Conservation (phyloP, 1,284 basidiomycete genomes). For the Cryptococcus neoformans region DNA sequence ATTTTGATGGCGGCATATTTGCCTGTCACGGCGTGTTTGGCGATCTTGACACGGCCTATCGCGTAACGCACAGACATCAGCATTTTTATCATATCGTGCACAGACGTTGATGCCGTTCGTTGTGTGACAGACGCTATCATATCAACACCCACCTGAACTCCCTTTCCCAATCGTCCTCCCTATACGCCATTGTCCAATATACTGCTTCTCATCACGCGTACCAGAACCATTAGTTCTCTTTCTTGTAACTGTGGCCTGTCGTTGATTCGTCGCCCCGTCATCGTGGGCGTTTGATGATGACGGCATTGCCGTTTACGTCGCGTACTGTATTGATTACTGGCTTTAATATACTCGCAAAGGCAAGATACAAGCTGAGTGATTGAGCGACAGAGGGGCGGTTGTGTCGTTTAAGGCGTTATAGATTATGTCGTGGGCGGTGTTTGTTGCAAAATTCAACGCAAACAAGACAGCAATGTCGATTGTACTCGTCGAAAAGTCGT, state of each 20-base stretch:
- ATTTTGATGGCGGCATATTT: slow-evolving; percentile 97
- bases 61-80: background rate
- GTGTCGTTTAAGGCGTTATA: too few relatives aligned
- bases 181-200: slow-evolving; percentile 88
- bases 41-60: slow-evolving; percentile 85
- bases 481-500: too few relatives aligned
- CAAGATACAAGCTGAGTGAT: too few relatives aligned
- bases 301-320: too few relatives aligned
- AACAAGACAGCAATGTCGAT: too few relatives aligned
- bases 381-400: too few relatives aligned
- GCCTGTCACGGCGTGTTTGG: slow-evolving; percentile 80
- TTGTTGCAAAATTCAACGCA: too few relatives aligned
- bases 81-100: background rate
- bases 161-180: slow-evolving; percentile 92
- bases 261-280: slow-evolving; percentile 9
- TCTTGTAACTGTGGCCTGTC: slow-evolving; percentile 12
- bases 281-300: background rate
- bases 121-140: background rate
- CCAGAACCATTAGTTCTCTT: slow-evolving; percentile 16
- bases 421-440: too few relatives aligned
- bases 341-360: too few relatives aligned
- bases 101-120: background rate
- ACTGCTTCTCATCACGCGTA: slow-evolving; percentile 11
- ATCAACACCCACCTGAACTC: slow-evolving; percentile 64
- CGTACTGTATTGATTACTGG: too few relatives aligned